These are phyloP conservation scores for Trematosphaeria pertusa DNA, from an alignment of 2,329 filamentous ascomycete species.

Conservation along the genomic window DNA sequence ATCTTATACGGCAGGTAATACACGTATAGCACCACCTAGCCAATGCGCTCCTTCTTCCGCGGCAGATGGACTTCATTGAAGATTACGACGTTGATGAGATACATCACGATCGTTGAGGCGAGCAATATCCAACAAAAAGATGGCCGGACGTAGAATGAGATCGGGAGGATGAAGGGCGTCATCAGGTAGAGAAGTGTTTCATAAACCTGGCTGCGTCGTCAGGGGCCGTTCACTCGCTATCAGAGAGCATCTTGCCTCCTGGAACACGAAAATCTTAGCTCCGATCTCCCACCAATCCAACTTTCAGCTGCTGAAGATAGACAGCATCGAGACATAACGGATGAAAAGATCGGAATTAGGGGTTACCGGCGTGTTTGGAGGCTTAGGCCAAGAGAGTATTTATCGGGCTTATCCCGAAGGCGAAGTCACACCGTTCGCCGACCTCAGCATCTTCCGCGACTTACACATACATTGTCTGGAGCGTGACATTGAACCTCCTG, in stretches of 20 bases:
- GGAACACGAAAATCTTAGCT: slow-evolving; percentile 58
- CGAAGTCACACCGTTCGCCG: too few relatives aligned
- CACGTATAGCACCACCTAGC: slow-evolving; percentile 45
- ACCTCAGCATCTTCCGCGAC: too few relatives aligned
- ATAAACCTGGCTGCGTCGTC: slow-evolving; percentile 49
- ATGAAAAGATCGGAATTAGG: too few relatives aligned
- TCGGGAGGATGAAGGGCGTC: slow-evolving; percentile 55
- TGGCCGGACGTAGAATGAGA: slow-evolving; percentile 54
- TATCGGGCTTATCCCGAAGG: too few relatives aligned
- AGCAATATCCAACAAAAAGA: slow-evolving; percentile 50
- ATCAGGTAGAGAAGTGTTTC: slow-evolving; percentile 56
- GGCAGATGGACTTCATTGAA: slow-evolving; percentile 60
- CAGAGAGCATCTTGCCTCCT: too few relatives aligned
- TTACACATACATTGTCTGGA: too few relatives aligned
- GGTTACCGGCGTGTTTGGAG: too few relatives aligned
- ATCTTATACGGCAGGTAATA: slow-evolving; percentile 58
- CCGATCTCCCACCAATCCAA: slow-evolving; percentile 59
- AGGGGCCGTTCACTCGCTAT: too few relatives aligned
- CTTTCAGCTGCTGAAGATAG: slow-evolving; percentile 57
- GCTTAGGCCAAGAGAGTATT: too few relatives aligned
- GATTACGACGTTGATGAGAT: slow-evolving; percentile 52
- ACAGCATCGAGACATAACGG: slow-evolving; percentile 55
- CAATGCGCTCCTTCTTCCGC: slow-evolving; percentile 52
- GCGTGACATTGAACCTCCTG: too few relatives aligned
- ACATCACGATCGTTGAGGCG: slow-evolving; percentile 50